Percentiles rank a stretch among this genome's conserved stretches.
Evolutionary conservation across 345 rosid species (phyloP).

Genomic region (Eucalyptus melliodora): DNA sequence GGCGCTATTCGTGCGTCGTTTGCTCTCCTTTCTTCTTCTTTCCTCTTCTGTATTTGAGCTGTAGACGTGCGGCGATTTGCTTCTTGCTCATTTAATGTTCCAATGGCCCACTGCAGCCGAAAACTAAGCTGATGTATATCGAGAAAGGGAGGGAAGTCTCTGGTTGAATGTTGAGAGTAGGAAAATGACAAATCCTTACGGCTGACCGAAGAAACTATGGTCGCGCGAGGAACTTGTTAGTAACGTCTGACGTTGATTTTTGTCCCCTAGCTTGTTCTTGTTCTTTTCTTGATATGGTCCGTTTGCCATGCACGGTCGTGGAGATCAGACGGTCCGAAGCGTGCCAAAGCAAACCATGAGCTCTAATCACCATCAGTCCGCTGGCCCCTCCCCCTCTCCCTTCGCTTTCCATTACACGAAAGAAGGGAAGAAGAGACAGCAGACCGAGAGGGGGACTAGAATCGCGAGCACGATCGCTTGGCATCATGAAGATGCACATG

Average conservation of each 20-base stretch:
- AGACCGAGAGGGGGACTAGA: neutral
- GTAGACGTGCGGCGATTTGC: neutral
- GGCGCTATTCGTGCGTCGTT: neutral
- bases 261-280: neutral
- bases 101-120: neutral
- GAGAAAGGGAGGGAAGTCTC: neutral
- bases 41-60: too few relatives aligned
- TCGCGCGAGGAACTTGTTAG: neutral
- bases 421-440: neutral
- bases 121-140: neutral
- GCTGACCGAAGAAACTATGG: neutral
- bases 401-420: neutral
- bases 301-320: neutral
- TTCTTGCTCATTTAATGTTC: neutral
- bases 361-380: neutral
- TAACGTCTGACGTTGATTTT: neutral
- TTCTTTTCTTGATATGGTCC: neutral
- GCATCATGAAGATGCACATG: neutral
- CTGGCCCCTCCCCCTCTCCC: neutral
- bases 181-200: neutral
- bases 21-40: too few relatives aligned
- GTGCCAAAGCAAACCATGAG: neutral
- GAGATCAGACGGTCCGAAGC: neutral
- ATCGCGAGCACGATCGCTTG: neutral
- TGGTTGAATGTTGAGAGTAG: neutral